phyloP scores from a whole-genome alignment of 208 protist species.

The Leishmania braziliensis region DNA sequence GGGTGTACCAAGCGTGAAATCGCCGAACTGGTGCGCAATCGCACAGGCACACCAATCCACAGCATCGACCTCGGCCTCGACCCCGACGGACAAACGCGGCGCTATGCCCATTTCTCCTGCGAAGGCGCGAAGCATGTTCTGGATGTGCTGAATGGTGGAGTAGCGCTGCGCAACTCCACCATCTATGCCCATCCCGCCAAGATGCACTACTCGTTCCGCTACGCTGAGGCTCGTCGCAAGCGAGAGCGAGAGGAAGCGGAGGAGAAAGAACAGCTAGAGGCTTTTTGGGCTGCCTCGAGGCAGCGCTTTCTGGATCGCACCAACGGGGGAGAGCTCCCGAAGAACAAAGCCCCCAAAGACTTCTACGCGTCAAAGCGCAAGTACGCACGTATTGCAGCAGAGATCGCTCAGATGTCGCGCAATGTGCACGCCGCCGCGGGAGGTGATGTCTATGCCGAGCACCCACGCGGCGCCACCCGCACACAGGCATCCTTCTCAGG shows the following conservation, averaged over 20 bases:
- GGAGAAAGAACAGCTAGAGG: conserved; percentile 37
- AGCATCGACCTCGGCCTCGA: conserved; percentile 87
- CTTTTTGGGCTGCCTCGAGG: conserved; percentile 33
- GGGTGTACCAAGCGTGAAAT: conserved; percentile 85
- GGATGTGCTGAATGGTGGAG: conserved; percentile 55
- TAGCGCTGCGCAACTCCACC: conserved; percentile 33
- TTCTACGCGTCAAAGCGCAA: conserved; percentile 65
- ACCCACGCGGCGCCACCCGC: conserved; percentile 12
- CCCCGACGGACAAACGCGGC: conserved; percentile 48
- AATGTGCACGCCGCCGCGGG: conserved; percentile 20
- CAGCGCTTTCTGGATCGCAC: conserved; percentile 52
- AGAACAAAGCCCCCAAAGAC: conserved; percentile 44
- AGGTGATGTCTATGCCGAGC: not conserved
- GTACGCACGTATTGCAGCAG: conserved; percentile 62
- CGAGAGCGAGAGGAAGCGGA: conserved; percentile 68
- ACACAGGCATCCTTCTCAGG: not conserved
- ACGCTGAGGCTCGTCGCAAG: conserved; percentile 72
- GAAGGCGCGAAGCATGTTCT: conserved; percentile 85
- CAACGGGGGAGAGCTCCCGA: conserved; percentile 53
- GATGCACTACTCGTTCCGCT: conserved; percentile 72
- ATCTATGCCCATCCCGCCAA: conserved; percentile 58
- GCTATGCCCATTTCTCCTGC: conserved; percentile 87
- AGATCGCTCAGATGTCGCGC: conserved; percentile 61
- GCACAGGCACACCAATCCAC: conserved; percentile 77
- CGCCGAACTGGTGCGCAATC: conserved; percentile 77